Evolutionary conservation across 1,284 basidiomycete species (phyloP).

Genomic region (Tylopilus orsonianus): DNA sequence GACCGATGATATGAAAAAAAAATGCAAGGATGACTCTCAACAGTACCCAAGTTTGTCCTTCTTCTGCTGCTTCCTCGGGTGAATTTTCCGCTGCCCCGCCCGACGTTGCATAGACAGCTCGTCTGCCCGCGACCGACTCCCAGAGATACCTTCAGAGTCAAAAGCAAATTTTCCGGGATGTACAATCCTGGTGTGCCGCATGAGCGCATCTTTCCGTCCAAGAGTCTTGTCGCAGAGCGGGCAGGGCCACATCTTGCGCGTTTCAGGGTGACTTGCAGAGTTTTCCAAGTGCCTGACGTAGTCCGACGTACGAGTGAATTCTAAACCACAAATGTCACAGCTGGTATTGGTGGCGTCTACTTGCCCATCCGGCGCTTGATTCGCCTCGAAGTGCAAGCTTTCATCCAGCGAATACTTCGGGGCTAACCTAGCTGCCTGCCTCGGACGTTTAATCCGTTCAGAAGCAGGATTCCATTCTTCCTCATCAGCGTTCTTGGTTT

Average conservation of each 20-base stretch:
- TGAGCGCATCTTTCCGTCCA: constrained; percentile 27
- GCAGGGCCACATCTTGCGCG: constrained; percentile 30
- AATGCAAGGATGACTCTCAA: background rate
- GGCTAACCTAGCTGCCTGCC: background rate
- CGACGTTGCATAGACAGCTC: constrained; percentile 2
- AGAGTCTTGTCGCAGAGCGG: constrained; percentile 15
- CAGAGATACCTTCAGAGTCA: constrained; percentile 3
- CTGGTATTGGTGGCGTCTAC: too few species aligned
- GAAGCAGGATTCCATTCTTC: constrained; percentile 27
- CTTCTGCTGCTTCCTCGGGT: constrained; percentile 6
- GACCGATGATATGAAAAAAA: background rate
- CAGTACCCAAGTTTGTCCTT: constrained; percentile 5
- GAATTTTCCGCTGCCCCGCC: constrained; percentile 9
- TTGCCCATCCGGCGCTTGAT: background rate
- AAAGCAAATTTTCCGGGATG: constrained; percentile 9
- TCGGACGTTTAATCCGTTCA: constrained; percentile 13
- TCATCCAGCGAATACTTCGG: background rate
- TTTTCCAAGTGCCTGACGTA: constrained; percentile 27
- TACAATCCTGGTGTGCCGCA: constrained; percentile 22
- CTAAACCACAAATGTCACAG: constrained; percentile 19
- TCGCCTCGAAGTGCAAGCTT: background rate
- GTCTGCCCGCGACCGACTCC: background rate
- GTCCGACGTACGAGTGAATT: constrained; percentile 26
- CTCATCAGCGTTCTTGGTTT: constrained; percentile 22
- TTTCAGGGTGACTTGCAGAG: constrained; percentile 26